Conservation (phyloP, 2,329 filamentous ascomycete genomes). For the Fusarium sp. region DNA sequence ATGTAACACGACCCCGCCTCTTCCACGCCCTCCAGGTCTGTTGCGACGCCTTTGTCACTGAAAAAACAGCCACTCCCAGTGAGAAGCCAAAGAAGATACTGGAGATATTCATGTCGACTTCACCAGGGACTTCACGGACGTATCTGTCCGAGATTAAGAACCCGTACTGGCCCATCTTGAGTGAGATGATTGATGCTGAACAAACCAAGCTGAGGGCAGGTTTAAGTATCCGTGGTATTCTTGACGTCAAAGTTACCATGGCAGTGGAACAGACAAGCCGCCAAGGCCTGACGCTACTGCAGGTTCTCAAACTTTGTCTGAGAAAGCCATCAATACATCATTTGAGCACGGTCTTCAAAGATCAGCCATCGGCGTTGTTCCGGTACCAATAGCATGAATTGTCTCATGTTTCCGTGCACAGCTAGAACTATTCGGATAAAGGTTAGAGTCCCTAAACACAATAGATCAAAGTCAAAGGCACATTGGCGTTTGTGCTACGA, state of each 20-base stretch:
- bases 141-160: slow-evolving; percentile 44
- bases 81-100: slow-evolving; percentile 48
- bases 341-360: no score
- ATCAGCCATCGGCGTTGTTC: no score
- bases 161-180: slow-evolving; percentile 40
- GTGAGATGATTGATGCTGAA: no score
- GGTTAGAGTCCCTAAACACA: neutral
- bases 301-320: neutral
- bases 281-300: neutral
- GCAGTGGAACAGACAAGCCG: neutral
- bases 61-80: slow-evolving; percentile 35
- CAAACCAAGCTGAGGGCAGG: no score
- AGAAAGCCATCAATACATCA: neutral
- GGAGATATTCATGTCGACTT: slow-evolving; percentile 43
- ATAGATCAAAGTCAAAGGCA: slow-evolving; percentile 5
- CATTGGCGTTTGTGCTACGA: slow-evolving; percentile 1
- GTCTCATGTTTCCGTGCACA: no score
- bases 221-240: neutral
- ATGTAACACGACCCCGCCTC: slow-evolving; percentile 21
- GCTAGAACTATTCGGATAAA: neutral
- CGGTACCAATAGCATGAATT: no score
- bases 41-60: slow-evolving; percentile 8
- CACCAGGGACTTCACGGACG: slow-evolving; percentile 35
- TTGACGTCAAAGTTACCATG: neutral
- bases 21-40: slow-evolving; percentile 39